phyloP scores from a whole-genome alignment of 179 eudicot genomes.

The Heliamphora pulchella region DNA sequence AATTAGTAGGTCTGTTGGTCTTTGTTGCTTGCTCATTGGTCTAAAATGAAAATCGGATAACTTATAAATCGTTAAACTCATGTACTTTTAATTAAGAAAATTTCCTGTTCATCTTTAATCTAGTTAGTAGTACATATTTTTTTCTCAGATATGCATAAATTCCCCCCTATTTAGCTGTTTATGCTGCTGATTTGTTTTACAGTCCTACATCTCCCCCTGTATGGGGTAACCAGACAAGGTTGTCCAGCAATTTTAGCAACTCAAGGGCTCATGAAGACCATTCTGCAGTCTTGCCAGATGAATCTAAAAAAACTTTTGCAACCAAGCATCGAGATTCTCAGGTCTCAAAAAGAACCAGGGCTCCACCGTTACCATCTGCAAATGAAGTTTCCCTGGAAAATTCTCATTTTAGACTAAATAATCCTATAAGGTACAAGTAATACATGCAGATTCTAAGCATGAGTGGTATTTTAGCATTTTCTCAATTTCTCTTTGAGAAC shows the following conservation, averaged over 20 bases:
- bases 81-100: background rate
- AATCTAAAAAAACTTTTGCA: slow-evolving; percentile 20
- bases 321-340: slow-evolving; percentile 22
- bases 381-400: slow-evolving; percentile 20
- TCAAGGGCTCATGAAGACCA: slow-evolving; percentile 20
- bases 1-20: too few species aligned
- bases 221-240: slow-evolving; percentile 24
- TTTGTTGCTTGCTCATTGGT: background rate
- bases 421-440: slow-evolving; percentile 26
- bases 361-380: slow-evolving; percentile 24
- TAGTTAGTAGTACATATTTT: background rate
- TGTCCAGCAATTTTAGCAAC: slow-evolving; percentile 16
- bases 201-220: slow-evolving; percentile 24
- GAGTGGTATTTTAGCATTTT: background rate
- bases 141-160: background rate
- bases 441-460: too few species aligned
- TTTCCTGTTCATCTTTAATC: background rate
- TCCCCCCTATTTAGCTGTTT: slow-evolving; percentile 12
- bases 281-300: slow-evolving; percentile 13
- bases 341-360: slow-evolving; percentile 23
- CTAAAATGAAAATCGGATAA: background rate
- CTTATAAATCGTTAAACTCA: background rate
- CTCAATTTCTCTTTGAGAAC: background rate
- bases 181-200: slow-evolving; percentile 16
- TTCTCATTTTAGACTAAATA: slow-evolving; percentile 13